A percentile compares a stretch with the other conserved stretches of the same genome.
Conservation (phyloP, 108 stramenopile species). For the Cyclotella baltica region DNA sequence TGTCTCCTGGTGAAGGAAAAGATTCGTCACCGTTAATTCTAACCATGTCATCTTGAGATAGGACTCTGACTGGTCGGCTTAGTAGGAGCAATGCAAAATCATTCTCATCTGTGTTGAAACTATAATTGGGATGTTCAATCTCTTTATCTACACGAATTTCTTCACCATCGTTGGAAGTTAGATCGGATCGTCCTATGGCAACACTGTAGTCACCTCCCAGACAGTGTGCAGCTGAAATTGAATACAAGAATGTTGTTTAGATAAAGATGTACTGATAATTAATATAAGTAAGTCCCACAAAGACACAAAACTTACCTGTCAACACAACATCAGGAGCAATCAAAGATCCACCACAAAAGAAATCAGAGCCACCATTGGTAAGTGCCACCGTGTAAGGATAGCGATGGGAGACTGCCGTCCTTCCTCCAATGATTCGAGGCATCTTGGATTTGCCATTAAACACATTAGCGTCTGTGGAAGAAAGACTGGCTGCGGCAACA, state of each 20-base stretch:
- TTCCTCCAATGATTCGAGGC: neutral
- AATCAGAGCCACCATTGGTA: neutral
- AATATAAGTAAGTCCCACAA: no score
- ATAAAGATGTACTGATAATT: no score
- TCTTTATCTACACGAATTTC: neutral
- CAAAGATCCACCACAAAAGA: conserved; percentile 31
- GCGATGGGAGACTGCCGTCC: neutral
- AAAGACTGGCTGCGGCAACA: no score
- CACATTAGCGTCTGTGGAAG: no score
- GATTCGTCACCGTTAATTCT: conserved; percentile 23
- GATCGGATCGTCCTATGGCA: conserved; percentile 13
- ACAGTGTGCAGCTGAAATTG: conserved; percentile 23
- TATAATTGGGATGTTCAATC: conserved; percentile 45
- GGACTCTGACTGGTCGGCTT: neutral
- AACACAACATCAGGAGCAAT: conserved; percentile 29
- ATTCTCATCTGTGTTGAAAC: conserved; percentile 23
- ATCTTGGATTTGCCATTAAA: no score
- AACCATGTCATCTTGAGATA: neutral
- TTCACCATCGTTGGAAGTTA: neutral
- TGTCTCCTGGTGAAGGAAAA: neutral
- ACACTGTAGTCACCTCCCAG: neutral
- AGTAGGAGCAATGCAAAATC: conserved; percentile 53
- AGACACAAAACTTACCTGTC: no score
- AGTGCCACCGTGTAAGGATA: conserved; percentile 16
- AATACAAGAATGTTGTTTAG: no score